A percentile compares a stretch with the other conserved stretches of the same genome.
phyloP scores from a whole-genome alignment of 805 yeast species.

The Ogataea pignaliae region DNA sequence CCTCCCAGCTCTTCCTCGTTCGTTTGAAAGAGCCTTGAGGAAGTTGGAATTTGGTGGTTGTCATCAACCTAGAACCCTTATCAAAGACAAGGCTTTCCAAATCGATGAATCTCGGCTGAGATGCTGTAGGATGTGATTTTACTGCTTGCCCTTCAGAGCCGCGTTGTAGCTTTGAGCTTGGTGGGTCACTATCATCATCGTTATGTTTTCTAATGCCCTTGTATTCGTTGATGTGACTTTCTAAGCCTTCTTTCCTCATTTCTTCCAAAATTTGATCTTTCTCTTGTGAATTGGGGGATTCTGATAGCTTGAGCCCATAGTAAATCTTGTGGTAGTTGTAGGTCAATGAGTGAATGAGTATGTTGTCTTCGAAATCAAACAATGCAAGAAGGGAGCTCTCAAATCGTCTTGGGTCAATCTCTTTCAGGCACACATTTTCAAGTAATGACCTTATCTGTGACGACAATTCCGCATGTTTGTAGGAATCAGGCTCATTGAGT shows the following conservation, averaged over 20 bases:
- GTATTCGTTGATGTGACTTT: slow-evolving; percentile 39
- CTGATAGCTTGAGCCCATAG: slow-evolving; percentile 26
- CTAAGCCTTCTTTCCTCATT: slow-evolving; percentile 41
- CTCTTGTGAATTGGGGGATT: slow-evolving; percentile 19
- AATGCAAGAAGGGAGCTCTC: slow-evolving; percentile 52
- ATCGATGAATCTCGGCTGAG: slow-evolving; percentile 52
- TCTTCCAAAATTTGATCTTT: slow-evolving; percentile 37
- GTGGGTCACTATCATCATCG: slow-evolving; percentile 6
- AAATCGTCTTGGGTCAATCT: slow-evolving; percentile 37
- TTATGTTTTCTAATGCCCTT: slow-evolving; percentile 22
- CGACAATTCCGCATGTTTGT: slow-evolving; percentile 32
- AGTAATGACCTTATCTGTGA: slow-evolving; percentile 38
- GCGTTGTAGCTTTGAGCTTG: slow-evolving; percentile 7
- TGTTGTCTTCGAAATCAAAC: slow-evolving; percentile 48
- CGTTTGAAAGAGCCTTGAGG: slow-evolving; percentile 84
- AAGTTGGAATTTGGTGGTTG: slow-evolving; percentile 60
- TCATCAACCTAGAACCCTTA: slow-evolving; percentile 67
- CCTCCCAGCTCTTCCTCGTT: slow-evolving; percentile 72
- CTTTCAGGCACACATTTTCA: slow-evolving; percentile 22
- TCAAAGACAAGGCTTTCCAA: slow-evolving; percentile 61
- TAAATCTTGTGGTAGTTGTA: slow-evolving; percentile 35
- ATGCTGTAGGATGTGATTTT: slow-evolving; percentile 1
- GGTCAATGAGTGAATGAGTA: slow-evolving; percentile 44
- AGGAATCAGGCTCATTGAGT: slow-evolving; percentile 34
- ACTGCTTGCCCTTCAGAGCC: slow-evolving; percentile 7